Conservation (phyloP, 352 stramenopile species). For the Phytophthora europaea region DNA sequence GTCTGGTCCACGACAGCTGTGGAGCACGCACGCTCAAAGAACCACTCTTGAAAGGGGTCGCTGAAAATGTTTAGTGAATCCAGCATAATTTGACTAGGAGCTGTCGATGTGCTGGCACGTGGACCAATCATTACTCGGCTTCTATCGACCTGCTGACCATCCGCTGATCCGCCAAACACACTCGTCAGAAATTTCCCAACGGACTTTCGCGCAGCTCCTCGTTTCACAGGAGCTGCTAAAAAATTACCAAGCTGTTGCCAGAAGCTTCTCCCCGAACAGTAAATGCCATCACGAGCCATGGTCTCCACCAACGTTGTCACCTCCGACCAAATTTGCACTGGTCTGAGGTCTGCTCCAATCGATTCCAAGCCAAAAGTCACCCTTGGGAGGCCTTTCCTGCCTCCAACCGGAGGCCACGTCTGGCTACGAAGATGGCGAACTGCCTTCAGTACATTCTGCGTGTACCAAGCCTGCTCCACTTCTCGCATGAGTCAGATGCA, state of each 20-base stretch:
- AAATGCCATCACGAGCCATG: background rate
- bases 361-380: slow-evolving; percentile 7
- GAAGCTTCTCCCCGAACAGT: background rate
- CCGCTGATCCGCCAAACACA: background rate
- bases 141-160: background rate
- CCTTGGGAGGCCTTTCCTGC: background rate
- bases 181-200: slow-evolving; percentile 4
- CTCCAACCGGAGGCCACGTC: background rate
- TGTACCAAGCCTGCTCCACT: background rate
- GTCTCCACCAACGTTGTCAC: slow-evolving; percentile 6
- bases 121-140: background rate
- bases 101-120: background rate
- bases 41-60: background rate
- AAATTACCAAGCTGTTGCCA: background rate
- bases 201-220: slow-evolving; percentile 7
- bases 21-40: background rate
- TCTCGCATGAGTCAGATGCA: background rate
- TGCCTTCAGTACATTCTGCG: background rate
- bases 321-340: background rate
- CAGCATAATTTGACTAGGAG: background rate
- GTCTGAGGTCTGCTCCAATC: background rate
- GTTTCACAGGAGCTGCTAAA: background rate
- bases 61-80: background rate
- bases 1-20: background rate
- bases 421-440: background rate